These are phyloP conservation scores for Yamadazyma membranifaciens DNA, from an alignment of 1,139 yeast species.

Conservation along the genomic window DNA sequence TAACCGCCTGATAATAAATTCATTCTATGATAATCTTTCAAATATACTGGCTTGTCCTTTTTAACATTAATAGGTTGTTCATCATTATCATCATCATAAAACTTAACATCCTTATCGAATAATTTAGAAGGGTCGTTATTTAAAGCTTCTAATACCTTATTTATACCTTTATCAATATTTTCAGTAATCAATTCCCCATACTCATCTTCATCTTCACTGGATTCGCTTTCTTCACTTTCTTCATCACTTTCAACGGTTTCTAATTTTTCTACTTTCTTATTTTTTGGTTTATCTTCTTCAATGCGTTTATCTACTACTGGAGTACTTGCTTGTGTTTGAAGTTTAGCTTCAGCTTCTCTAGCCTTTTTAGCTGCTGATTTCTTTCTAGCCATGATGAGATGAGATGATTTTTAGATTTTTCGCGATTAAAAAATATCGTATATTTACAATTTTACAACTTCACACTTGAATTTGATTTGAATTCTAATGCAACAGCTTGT, in stretches of 20 bases:
- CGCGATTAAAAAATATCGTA: slow-evolving; percentile 1
- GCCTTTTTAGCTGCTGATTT: slow-evolving; percentile 85
- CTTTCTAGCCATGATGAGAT: slow-evolving; percentile 74
- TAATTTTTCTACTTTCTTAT: background rate
- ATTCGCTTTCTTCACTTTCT: slow-evolving; percentile 30
- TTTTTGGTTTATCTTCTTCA: background rate
- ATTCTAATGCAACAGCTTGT: slow-evolving; percentile 3
- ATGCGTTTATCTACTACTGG: background rate
- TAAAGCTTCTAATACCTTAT: slow-evolving; percentile 68
- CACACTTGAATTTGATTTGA: too few species aligned
- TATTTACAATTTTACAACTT: background rate
- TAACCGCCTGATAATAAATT: slow-evolving; percentile 64
- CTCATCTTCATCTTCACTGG: slow-evolving; percentile 86
- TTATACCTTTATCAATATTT: slow-evolving; percentile 79
- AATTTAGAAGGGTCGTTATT: slow-evolving; percentile 62
- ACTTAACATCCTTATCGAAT: slow-evolving; percentile 63
- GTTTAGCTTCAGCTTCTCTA: slow-evolving; percentile 44
- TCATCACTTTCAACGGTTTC: slow-evolving; percentile 5
- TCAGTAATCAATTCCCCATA: slow-evolving; percentile 85
- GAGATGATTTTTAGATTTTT: slow-evolving; percentile 7
- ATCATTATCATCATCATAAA: slow-evolving; percentile 58
- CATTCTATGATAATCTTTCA: slow-evolving; percentile 91
- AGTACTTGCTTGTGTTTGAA: slow-evolving; percentile 3
- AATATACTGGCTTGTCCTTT: slow-evolving; percentile 74
- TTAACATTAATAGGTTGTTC: slow-evolving; percentile 21